These are phyloP conservation scores for Debaryomyces psychrophilus DNA, from an alignment of 1,139 yeast species.

Conservation along the genomic window DNA sequence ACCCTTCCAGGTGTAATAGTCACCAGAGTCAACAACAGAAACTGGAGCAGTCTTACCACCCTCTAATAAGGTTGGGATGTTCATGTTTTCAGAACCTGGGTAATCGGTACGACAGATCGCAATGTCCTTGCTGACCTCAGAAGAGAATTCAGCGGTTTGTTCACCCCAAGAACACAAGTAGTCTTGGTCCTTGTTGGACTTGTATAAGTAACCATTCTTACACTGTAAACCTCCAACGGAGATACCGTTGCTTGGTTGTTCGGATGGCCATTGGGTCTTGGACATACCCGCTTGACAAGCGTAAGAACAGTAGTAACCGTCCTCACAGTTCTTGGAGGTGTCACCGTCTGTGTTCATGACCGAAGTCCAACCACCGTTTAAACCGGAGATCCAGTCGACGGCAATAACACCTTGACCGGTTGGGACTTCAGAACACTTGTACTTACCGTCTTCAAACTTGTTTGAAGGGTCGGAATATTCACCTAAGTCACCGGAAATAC, in stretches of 20 bases:
- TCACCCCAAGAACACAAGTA: constrained; percentile 86
- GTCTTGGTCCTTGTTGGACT: constrained; percentile 62
- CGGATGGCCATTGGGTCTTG: constrained; percentile 93
- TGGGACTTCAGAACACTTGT: constrained; percentile 81
- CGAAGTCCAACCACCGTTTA: constrained; percentile 87
- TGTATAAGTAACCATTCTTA: constrained; percentile 77
- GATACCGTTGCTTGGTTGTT: constrained; percentile 84
- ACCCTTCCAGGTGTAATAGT: constrained; percentile 83
- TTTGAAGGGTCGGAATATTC: constrained; percentile 56
- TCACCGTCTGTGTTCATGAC: constrained; percentile 63
- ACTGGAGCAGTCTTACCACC: constrained; percentile 70
- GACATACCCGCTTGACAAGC: constrained; percentile 97
- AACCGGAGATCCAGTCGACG: constrained; percentile 71
- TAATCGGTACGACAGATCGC: constrained; percentile 97
- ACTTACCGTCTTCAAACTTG: constrained; percentile 77
- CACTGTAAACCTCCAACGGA: constrained; percentile 90
- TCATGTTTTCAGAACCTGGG: constrained; percentile 99
- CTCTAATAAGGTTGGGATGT: constrained; percentile 78
- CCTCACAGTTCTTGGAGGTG: constrained; percentile 69
- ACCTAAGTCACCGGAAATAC: constrained; percentile 58
- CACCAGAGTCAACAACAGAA: constrained; percentile 75
- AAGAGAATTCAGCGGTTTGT: constrained; percentile 66
- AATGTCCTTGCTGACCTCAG: constrained; percentile 64
- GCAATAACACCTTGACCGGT: constrained; percentile 88
- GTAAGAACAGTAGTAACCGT: constrained; percentile 93